A percentile compares a stretch with the other conserved stretches of the same genome.
Conservation (phyloP, 176 grass and related monocot species). For the Chloris gayana region DNA sequence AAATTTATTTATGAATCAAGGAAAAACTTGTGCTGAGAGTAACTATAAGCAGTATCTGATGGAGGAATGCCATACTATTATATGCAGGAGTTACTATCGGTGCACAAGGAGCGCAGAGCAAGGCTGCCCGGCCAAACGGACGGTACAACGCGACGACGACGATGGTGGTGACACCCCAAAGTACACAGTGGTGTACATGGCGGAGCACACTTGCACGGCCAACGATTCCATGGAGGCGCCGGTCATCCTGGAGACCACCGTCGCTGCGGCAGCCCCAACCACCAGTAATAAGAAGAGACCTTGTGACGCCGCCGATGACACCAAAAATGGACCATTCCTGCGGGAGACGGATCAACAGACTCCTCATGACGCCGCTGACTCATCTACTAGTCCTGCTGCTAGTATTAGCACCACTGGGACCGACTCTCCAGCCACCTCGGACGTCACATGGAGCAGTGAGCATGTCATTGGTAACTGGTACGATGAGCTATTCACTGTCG, state of each 20-base stretch:
- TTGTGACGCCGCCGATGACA: no score
- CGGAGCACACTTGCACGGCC: conserved; percentile 33
- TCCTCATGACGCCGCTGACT: neutral
- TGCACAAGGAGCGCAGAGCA: conserved; percentile 52
- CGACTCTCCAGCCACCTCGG: no score
- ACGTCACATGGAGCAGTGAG: no score
- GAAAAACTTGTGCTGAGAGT: neutral
- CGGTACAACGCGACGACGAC: conserved; percentile 48
- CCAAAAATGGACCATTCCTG: neutral
- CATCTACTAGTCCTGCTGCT: no score
- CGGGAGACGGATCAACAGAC: no score
- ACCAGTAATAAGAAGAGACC: neutral
- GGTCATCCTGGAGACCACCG: conserved; percentile 47
- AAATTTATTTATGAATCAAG: neutral
- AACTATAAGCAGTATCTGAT: neutral
- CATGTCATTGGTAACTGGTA: neutral
- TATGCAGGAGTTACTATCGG: conserved; percentile 59
- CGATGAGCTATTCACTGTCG: neutral
- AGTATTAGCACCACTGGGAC: no score
- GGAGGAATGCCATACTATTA: neutral
- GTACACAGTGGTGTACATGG: conserved; percentile 37
- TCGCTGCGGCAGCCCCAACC: neutral
- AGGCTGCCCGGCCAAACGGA: conserved; percentile 49
- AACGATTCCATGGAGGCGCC: conserved; percentile 6
- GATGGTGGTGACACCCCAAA: neutral